Evolutionary conservation across 78 protist species (phyloP).

Genomic region (Chrysochromulina parva): DNA sequence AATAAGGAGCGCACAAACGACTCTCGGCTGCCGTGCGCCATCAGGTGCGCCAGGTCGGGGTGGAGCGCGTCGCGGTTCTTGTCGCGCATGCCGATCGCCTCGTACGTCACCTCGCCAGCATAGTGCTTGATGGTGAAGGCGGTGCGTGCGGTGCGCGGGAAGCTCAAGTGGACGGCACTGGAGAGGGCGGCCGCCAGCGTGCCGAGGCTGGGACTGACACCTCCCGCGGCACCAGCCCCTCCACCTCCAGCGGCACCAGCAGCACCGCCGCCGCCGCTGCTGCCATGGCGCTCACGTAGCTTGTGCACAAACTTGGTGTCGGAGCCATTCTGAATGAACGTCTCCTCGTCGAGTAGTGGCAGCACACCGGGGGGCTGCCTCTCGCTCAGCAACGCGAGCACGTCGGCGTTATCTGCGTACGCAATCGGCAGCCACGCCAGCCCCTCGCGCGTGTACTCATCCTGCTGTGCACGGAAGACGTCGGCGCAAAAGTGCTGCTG

Average conservation of each 20-base stretch:
- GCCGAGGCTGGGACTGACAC: too few relatives aligned
- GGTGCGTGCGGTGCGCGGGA: background rate
- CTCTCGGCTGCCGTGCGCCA: background rate
- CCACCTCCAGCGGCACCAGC: too few relatives aligned
- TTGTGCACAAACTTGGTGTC: background rate
- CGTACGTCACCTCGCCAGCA: slow-evolving; percentile 71
- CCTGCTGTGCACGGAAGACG: slow-evolving; percentile 62
- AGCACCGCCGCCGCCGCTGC: too few relatives aligned
- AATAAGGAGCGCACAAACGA: too few relatives aligned
- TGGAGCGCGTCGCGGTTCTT: slow-evolving; percentile 63
- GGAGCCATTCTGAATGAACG: background rate
- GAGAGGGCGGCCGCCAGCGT: too few relatives aligned
- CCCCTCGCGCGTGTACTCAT: background rate
- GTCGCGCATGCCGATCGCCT: slow-evolving; percentile 50
- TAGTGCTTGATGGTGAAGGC: slow-evolving; percentile 59
- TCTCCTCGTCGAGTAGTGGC: background rate
- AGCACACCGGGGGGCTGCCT: background rate
- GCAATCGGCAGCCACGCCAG: background rate
- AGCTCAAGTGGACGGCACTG: background rate
- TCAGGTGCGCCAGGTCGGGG: background rate
- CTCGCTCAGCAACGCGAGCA: background rate
- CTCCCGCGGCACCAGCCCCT: too few relatives aligned
- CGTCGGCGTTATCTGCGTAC: background rate
- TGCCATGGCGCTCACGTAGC: background rate
- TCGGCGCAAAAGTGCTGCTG: slow-evolving; percentile 85